phyloP scores from a whole-genome alignment of 352 stramenopile genomes.

The Pilasporangium apinafurcum region DNA sequence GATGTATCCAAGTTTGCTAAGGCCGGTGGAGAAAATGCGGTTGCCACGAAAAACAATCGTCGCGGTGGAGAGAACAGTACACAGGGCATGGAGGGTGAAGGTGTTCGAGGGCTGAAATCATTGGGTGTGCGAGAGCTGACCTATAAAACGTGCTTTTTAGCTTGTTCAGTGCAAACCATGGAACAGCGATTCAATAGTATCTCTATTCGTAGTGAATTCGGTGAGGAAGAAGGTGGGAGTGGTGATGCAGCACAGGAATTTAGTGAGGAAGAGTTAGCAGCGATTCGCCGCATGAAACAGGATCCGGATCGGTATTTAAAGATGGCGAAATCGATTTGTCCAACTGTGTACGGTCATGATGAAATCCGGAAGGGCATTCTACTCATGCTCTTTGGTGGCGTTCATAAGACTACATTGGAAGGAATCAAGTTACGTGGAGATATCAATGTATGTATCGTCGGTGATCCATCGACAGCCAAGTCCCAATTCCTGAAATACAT shows the following conservation, averaged over 20 bases:
- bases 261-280: slow-evolving; percentile 87
- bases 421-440: slow-evolving; percentile 98
- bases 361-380: slow-evolving; percentile 93
- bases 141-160: slow-evolving; percentile 97
- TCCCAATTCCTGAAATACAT: slow-evolving; percentile 99
- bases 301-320: slow-evolving; percentile 88
- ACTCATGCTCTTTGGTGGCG: slow-evolving; percentile 97
- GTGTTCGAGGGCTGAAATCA: slow-evolving; percentile 92
- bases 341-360: slow-evolving; percentile 96
- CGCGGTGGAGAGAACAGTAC: slow-evolving; percentile 61
- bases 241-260: slow-evolving; percentile 67
- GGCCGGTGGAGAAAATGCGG: slow-evolving; percentile 58
- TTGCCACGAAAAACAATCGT: slow-evolving; percentile 32
- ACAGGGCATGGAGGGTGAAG: slow-evolving; percentile 81
- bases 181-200: slow-evolving; percentile 85
- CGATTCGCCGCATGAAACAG: slow-evolving; percentile 91
- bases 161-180: slow-evolving; percentile 91
- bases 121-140: slow-evolving; percentile 97
- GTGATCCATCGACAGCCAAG: slow-evolving; percentile 97
- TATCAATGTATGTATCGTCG: slow-evolving; percentile 99
- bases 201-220: slow-evolving; percentile 74
- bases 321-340: slow-evolving; percentile 94
- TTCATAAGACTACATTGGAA: slow-evolving; percentile 97
- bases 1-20: slow-evolving; percentile 91
- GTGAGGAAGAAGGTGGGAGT: slow-evolving; percentile 35